Evolutionary conservation across 768 basidiomycete genomes (phyloP), one percentile per base, ranked within the genome.

Genomic region (Lactarius trivialis): DNA sequence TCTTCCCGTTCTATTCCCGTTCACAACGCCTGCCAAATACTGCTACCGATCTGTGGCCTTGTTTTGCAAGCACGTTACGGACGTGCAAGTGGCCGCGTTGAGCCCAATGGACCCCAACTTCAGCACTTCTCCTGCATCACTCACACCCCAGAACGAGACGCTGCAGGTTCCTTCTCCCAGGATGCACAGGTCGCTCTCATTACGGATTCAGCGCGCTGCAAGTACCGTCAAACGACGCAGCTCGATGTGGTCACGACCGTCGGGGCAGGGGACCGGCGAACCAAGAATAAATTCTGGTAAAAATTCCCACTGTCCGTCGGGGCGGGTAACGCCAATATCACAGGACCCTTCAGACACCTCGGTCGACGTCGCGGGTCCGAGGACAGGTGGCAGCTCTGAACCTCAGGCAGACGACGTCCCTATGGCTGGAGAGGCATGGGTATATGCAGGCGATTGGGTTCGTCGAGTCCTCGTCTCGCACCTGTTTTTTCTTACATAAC

Each of bases 41-140:
- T 91, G 89, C 70, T 89, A 85, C 73, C 83, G 90, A 36, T 85
- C 85, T 3, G 86, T 91, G 55, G 88, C 90, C 21, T 77, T 76
- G 8, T 92, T 92, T 71, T 79, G 76, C 65, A 87, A 83, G 68
- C 77, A 85, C 54, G 82, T 87, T 24, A 89, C 86, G 0, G 82
- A 81, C 21, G 78, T 79, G 71, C 63, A 59, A 60, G 51, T 53
- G 24, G 56, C 50, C 21, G 56, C 51, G 11, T 54, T 26, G 15
- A 56, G 55, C 28, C 55, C 58, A 6, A 11, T 26, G 11, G 62
- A 49, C 12, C 7, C 8, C 12, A 21, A 11, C 3, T 32, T 59
- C 45, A 24, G 6, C 7, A 26, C 30, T 2, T 63, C 52, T 21
- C 52, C 57, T 15, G 7, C 3, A 4, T 7, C 52, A 6, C 45